Evolutionary conservation across 1,284 basidiomycete genomes (phyloP).

Genomic region (Nidula niveotomentosa): DNA sequence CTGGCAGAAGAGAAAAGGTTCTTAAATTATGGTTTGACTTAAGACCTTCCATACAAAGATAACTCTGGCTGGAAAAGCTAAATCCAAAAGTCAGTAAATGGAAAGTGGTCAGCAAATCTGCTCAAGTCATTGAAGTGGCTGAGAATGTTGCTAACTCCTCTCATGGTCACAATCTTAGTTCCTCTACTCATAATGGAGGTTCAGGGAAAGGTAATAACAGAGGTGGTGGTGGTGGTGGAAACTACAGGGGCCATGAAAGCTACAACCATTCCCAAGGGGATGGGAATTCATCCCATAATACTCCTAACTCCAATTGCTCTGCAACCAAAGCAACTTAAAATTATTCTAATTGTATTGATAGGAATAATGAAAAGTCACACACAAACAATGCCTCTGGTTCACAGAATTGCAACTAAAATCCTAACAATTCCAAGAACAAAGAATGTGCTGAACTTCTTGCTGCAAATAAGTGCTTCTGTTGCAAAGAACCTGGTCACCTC

Average conservation of each 20-base stretch:
- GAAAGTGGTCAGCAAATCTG: conserved; percentile 12
- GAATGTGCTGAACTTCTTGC: conserved; percentile 12
- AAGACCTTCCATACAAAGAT: conserved; percentile 8
- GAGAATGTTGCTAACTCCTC: conserved; percentile 6
- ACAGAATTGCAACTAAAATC: neutral
- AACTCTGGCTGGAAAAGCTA: conserved; percentile 12
- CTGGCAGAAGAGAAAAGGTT: conserved; percentile 13
- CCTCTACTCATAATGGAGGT: neutral
- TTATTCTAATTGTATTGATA: neutral
- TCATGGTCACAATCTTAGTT: neutral
- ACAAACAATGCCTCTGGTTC: neutral
- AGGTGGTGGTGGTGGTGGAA: too few species aligned
- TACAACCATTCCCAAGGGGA: too few species aligned
- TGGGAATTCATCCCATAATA: too few species aligned
- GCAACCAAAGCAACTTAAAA: neutral
- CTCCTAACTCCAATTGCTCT: too few species aligned
- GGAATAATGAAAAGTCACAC: neutral
- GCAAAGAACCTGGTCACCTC: conserved; percentile 14
- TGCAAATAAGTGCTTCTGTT: conserved; percentile 15
- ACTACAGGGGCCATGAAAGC: neutral
- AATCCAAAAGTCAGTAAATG: conserved; percentile 20
- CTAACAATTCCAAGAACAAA: neutral
- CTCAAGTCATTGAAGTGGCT: conserved; percentile 17
- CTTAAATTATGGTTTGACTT: conserved; percentile 20
- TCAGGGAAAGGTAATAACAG: neutral